Evolutionary conservation across 2,329 filamentous ascomycete species (phyloP).

Genomic region (Neurospora sp.): DNA sequence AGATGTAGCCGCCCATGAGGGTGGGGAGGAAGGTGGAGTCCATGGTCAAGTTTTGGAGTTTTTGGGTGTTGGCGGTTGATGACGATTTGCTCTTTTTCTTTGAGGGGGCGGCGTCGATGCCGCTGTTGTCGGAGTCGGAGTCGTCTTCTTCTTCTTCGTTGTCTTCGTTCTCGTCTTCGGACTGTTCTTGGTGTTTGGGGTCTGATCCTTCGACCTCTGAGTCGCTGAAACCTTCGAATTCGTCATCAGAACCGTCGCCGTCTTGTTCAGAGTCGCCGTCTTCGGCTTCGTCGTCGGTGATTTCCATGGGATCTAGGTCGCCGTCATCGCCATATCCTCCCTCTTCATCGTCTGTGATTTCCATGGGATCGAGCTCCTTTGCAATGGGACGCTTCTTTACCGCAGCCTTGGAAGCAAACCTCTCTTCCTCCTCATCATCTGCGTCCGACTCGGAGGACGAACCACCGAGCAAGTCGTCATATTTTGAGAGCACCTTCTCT

Average conservation of each 20-base stretch:
- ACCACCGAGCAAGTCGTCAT: constrained; percentile 16
- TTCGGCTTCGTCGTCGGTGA: constrained; percentile 17
- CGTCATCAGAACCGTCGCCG: constrained; percentile 24
- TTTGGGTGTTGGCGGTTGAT: constrained; percentile 13
- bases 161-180: constrained; percentile 23
- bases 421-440: constrained; percentile 3
- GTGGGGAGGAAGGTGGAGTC: constrained; percentile 61
- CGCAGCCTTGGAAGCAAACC: constrained; percentile 12
- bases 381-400: constrained; percentile 15
- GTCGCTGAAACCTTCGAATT: neutral
- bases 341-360: constrained; percentile 15
- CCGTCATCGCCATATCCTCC: constrained; percentile 10
- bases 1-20: constrained; percentile 71
- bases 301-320: constrained; percentile 17
- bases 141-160: constrained; percentile 18
- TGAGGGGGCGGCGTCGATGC: constrained; percentile 10
- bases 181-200: neutral
- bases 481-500: constrained; percentile 11
- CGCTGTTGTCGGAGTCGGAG: constrained; percentile 7
- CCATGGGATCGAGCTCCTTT: constrained; percentile 24
- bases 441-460: constrained; percentile 20
- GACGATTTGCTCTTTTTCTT: constrained; percentile 13
- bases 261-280: constrained; percentile 21
- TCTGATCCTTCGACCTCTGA: neutral
- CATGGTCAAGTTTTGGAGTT: constrained; percentile 7